Base-by-base conservation (phyloP, 176 grass and related monocot species). In the Tuctoria greenei region DNA sequence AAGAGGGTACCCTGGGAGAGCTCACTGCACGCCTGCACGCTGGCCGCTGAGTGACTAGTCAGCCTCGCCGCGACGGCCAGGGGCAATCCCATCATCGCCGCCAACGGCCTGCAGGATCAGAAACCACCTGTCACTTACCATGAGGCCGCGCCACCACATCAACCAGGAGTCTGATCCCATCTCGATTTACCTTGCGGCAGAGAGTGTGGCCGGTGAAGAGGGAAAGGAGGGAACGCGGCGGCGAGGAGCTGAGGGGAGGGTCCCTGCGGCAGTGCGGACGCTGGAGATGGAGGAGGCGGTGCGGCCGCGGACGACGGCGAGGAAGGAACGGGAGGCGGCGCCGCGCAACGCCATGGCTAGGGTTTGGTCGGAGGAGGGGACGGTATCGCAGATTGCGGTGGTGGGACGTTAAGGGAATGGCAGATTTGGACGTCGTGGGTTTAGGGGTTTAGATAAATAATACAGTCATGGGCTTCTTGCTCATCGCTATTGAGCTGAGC, bases 1-100 rank as follows among this genome's bases (percentile, higher is more conserved):
- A 94, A 94, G 84, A 75, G 73, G 90, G 91, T 95, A 94, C 95
- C 95, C 95, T 94, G 91, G 70, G 89, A 94, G 76, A 98, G 89
- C 82, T 94, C 91, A 72, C 84, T 92, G 85, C 89, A 98, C 62
- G 89, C 89, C 75, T 89, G 86, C 87, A 79, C 79, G 86, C 68
- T 87, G 43, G 57, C 87, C 38, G 80, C 84, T 13, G 86, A 63
- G 82, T 94, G 87, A 23, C 81, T 81, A 34, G 95, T 98, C 56
- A 97, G 81, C 15, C 86, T 80, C 41, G 84, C 81, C 25, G 40
- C 66, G 40, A 78, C 73, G 59, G 63, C 54, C 71, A 73, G 54
- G 40, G 83, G 82, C 24, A 86, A 69, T 15, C 89, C 89, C 64
- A 88, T 83, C 57, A 98, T 50, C 58, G 80, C 82, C 55, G 84